These are phyloP conservation scores for Boechera retrofracta DNA, from an alignment of 345 rosid species.

Conservation along the genomic window DNA sequence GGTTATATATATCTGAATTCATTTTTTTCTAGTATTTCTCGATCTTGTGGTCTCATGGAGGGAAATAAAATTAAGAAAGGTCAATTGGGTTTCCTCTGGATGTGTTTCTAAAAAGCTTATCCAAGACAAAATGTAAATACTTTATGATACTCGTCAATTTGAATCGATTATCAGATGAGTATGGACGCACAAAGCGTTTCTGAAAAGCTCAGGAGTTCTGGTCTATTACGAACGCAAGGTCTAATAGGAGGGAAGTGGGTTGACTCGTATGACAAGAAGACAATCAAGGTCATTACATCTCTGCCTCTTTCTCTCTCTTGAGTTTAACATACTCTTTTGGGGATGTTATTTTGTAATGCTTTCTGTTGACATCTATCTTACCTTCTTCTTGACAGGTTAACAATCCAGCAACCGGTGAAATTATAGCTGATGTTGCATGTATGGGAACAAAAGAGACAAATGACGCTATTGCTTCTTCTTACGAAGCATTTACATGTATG, in stretches of 20 bases:
- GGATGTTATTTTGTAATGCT: background rate
- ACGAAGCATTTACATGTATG: constrained; percentile 75
- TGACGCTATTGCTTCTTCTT: constrained; percentile 88
- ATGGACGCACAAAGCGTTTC: constrained; percentile 55
- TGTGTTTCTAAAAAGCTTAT: background rate
- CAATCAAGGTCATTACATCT: constrained; percentile 59
- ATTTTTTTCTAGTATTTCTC: background rate
- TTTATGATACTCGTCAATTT: background rate
- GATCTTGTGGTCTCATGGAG: background rate
- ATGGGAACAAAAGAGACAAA: constrained; percentile 88
- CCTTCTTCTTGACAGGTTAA: constrained; percentile 59
- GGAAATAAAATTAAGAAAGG: background rate
- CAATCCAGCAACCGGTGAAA: constrained; percentile 91
- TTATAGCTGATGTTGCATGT: constrained; percentile 71
- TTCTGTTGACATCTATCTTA: constrained; percentile 6
- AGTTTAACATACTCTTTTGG: background rate
- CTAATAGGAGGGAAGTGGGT: constrained; percentile 90
- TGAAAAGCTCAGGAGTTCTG: constrained; percentile 53
- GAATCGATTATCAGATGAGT: constrained; percentile 59
- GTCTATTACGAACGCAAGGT: constrained; percentile 70
- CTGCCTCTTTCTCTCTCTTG: constrained; percentile 6
- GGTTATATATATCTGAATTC: background rate
- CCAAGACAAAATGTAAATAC: background rate
- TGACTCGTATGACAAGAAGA: constrained; percentile 74
- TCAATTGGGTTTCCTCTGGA: background rate